These are phyloP conservation scores for Crithidia thermophila DNA, from an alignment of 208 protist genomes.

Conservation along the genomic window DNA sequence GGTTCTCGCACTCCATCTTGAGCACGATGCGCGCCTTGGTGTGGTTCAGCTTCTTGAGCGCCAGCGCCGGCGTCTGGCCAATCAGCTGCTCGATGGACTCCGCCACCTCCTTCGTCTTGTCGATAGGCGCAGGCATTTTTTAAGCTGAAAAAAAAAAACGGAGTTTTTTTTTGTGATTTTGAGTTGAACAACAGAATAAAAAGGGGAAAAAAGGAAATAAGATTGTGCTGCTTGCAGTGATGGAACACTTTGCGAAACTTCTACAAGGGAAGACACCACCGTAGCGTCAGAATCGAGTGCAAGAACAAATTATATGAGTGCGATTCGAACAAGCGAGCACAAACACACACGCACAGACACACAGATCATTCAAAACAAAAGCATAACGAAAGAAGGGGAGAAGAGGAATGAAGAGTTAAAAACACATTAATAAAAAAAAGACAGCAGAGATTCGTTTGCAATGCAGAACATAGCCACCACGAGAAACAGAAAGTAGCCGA, in stretches of 20 bases:
- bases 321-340: no score
- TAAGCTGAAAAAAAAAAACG: background rate
- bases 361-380: background rate
- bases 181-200: background rate
- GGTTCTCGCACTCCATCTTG: slow-evolving; percentile 89
- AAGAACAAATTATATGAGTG: no score
- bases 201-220: no score
- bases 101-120: slow-evolving; percentile 64
- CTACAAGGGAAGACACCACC: no score
- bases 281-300: no score
- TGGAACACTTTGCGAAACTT: no score
- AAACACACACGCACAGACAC: no score
- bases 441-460: no score
- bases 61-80: slow-evolving; percentile 89
- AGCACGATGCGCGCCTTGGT: slow-evolving; percentile 80
- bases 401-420: background rate
- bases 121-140: slow-evolving; percentile 35
- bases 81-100: slow-evolving; percentile 81
- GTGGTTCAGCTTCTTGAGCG: slow-evolving; percentile 83
- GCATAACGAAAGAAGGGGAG: background rate
- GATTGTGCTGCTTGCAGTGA: no score
- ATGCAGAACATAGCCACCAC: no score
- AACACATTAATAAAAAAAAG: no score
- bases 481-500: no score
- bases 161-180: background rate